These are phyloP conservation scores for Crithidia thermophila DNA, from an alignment of 208 protist genomes.

Conservation along the genomic window DNA sequence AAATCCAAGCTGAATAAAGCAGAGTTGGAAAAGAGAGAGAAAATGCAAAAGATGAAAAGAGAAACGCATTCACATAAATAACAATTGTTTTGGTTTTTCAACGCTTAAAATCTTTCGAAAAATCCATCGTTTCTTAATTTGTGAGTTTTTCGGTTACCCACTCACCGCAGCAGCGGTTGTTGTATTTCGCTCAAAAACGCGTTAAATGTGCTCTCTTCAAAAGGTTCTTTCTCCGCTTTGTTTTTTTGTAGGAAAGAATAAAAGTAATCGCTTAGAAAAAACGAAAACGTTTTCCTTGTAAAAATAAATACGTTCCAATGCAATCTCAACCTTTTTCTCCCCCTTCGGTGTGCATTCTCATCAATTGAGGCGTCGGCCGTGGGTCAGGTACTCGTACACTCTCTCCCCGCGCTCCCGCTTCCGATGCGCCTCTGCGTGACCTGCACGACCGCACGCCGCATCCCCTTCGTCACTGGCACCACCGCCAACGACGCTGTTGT, in stretches of 20 bases:
- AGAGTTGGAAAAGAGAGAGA: conserved; percentile 15
- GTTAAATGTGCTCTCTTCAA: too few relatives aligned
- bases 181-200: too few relatives aligned
- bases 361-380: conserved; percentile 26
- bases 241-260: too few relatives aligned
- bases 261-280: too few relatives aligned
- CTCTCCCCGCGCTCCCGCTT: conserved; percentile 36
- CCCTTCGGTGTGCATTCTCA: neutral
- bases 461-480: neutral
- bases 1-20: neutral
- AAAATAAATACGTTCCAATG: neutral
- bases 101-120: too few relatives aligned
- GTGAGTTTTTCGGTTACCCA: too few relatives aligned
- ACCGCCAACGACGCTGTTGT: neutral
- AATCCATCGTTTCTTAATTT: too few relatives aligned
- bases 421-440: conserved; percentile 3
- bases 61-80: neutral
- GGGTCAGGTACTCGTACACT: conserved; percentile 34
- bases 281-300: too few relatives aligned
- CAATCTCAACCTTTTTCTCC: neutral
- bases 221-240: too few relatives aligned
- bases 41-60: conserved; percentile 7
- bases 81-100: too few relatives aligned
- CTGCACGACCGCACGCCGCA: conserved; percentile 7
- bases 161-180: too few relatives aligned